These are phyloP conservation scores for Ceratocystiopsis brevicomis DNA, from an alignment of 2,329 filamentous ascomycete species.

Conservation along the genomic window DNA sequence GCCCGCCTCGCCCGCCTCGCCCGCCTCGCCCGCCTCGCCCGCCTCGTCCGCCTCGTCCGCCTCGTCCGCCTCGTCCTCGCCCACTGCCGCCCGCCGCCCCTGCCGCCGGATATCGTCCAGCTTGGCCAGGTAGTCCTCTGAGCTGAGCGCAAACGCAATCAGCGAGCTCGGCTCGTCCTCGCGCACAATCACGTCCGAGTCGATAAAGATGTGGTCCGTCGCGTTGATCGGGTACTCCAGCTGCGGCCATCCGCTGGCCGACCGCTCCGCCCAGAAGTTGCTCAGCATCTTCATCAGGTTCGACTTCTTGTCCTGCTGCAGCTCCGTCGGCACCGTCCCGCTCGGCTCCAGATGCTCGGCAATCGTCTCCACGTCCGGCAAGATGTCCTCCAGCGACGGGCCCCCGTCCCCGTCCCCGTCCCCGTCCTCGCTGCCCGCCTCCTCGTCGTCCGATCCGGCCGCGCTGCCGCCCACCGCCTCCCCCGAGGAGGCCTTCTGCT, in stretches of 20 bases:
- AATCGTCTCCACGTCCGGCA: constrained; percentile 42
- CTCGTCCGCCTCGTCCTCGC: neutral
- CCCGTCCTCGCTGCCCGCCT: constrained; percentile 18
- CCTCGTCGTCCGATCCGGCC: constrained; percentile 49
- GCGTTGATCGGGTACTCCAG: constrained; percentile 80
- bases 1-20: constrained; percentile 7
- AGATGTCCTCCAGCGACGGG: constrained; percentile 48
- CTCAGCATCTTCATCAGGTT: constrained; percentile 90
- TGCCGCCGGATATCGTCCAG: constrained; percentile 45
- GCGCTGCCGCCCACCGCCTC: constrained; percentile 26
- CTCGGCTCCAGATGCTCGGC: constrained; percentile 42
- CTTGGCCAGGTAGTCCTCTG: constrained; percentile 70
- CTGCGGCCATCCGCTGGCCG: constrained; percentile 80
- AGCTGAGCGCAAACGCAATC: constrained; percentile 80
- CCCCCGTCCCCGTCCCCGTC: constrained; percentile 46
- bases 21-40: constrained; percentile 9
- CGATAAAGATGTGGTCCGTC: constrained; percentile 87
- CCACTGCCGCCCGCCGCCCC: constrained; percentile 13
- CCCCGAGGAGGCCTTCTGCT: neutral
- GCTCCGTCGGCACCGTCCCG: constrained; percentile 45
- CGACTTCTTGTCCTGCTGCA: constrained; percentile 83
- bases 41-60: constrained; percentile 11
- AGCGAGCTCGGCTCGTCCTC: constrained; percentile 95
- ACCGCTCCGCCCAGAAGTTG: constrained; percentile 96
- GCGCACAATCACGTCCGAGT: constrained; percentile 90